A percentile compares a stretch with the other conserved stretches of the same genome.
phyloP scores from a whole-genome alignment of 257 asterid genomes.

The Gentiana macrophylla region DNA sequence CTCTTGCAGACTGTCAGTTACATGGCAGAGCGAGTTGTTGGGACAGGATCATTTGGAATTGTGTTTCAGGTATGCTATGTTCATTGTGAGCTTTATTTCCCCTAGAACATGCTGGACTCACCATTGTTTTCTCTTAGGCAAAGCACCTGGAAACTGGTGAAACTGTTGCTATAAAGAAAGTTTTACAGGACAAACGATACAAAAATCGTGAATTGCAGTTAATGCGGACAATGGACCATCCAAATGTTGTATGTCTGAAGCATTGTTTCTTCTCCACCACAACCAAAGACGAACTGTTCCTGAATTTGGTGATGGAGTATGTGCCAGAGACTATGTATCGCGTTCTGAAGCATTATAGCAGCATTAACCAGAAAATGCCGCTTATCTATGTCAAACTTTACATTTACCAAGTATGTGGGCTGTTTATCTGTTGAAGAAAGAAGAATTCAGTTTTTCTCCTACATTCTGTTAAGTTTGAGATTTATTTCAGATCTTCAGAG shows the following conservation, averaged over 20 bases:
- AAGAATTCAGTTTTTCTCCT: neutral
- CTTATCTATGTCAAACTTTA: slow-evolving; percentile 87
- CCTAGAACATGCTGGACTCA: neutral
- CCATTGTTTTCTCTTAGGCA: slow-evolving; percentile 38
- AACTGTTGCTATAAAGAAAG: slow-evolving; percentile 43
- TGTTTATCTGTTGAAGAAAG: neutral
- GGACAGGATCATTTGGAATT: slow-evolving; percentile 48
- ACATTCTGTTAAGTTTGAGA: slow-evolving; percentile 4
- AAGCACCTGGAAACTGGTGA: slow-evolving; percentile 95
- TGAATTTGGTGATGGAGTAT: slow-evolving; percentile 93
- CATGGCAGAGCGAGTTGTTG: slow-evolving; percentile 56
- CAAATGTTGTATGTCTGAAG: slow-evolving; percentile 81
- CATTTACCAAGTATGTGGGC: slow-evolving; percentile 63
- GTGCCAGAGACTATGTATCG: slow-evolving; percentile 77
- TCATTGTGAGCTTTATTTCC: neutral
- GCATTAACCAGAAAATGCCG: slow-evolving; percentile 77
- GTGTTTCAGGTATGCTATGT: slow-evolving; percentile 23
- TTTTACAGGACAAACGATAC: slow-evolving; percentile 62
- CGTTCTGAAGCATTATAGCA: slow-evolving; percentile 68
- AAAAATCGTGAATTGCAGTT: slow-evolving; percentile 90
- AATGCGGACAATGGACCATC: slow-evolving; percentile 92
- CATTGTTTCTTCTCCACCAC: slow-evolving; percentile 93
- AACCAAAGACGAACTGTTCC: slow-evolving; percentile 71
- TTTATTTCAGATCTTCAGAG: slow-evolving; percentile 72
- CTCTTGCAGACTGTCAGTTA: slow-evolving; percentile 42